A percentile compares a stretch with the other conserved stretches of the same genome.
Evolutionary conservation across 495 filamentous ascomycete genomes (phyloP).

Genomic region (Penicillium diatomitis): DNA sequence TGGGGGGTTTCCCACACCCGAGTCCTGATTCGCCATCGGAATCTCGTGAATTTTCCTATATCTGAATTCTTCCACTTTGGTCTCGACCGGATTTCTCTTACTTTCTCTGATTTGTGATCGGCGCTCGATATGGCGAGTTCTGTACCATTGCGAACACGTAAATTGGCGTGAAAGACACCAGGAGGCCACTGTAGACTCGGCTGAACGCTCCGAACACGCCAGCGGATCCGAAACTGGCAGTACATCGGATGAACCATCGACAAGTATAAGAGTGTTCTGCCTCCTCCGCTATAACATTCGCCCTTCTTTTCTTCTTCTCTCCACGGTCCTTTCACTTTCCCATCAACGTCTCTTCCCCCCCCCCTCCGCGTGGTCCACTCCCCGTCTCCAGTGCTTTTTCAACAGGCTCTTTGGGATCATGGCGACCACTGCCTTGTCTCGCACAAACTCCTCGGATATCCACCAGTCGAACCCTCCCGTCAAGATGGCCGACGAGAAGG

Average conservation of each 20-base stretch:
- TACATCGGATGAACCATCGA: not conserved
- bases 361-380: not conserved
- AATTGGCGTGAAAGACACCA: not conserved
- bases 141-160: not conserved
- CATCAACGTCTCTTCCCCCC: not conserved
- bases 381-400: not conserved
- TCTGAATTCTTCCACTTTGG: not conserved
- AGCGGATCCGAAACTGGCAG: not conserved
- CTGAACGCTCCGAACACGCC: not conserved
- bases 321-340: not conserved
- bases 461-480: not conserved
- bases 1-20: no score
- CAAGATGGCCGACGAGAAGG: not conserved
- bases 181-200: not conserved
- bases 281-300: not conserved
- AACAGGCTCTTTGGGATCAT: conserved; percentile 1
- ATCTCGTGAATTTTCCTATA: not conserved
- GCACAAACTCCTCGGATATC: conserved; percentile 8
- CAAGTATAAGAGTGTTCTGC: not conserved
- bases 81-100: not conserved
- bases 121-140: not conserved
- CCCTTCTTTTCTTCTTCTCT: not conserved
- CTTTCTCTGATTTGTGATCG: conserved; percentile 1
- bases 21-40: not conserved
- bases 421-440: conserved; percentile 2